Conservation (phyloP, 805 yeast genomes). For the Ogataea degrootiae region DNA sequence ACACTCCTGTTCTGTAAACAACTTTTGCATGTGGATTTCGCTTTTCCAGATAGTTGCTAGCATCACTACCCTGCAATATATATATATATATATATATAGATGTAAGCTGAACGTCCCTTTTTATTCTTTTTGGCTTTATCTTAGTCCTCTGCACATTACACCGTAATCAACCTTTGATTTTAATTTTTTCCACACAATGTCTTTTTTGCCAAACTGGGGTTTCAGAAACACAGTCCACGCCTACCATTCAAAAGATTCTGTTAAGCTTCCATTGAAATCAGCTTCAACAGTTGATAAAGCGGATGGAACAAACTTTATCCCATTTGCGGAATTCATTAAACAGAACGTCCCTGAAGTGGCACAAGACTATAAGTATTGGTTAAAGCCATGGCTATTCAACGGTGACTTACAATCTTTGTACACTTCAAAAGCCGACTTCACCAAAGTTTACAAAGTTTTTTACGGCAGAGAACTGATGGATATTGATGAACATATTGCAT, state of each 20-base stretch:
- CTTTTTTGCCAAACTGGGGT: slow-evolving; percentile 28
- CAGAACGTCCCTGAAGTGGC: slow-evolving; percentile 37
- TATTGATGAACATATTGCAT: slow-evolving; percentile 15
- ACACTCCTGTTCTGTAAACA: too few species aligned
- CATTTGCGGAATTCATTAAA: slow-evolving; percentile 32
- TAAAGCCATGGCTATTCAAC: slow-evolving; percentile 42
- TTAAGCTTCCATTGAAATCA: slow-evolving; percentile 21
- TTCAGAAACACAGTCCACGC: slow-evolving; percentile 28
- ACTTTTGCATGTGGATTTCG: too few species aligned
- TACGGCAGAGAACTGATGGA: slow-evolving; percentile 44
- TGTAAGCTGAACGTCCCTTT: too few species aligned
- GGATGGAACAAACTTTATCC: slow-evolving; percentile 17
- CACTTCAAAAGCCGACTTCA: slow-evolving; percentile 40
- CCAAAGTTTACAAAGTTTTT: slow-evolving; percentile 36
- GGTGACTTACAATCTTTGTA: slow-evolving; percentile 50
- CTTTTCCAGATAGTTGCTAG: too few species aligned
- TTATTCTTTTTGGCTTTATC: too few species aligned
- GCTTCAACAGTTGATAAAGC: background rate
- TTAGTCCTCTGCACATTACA: too few species aligned
- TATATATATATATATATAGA: too few species aligned
- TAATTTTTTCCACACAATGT: background rate
- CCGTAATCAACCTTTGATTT: too few species aligned
- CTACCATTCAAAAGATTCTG: slow-evolving; percentile 18
- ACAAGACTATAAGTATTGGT: slow-evolving; percentile 33
- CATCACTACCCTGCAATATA: too few species aligned